Conservation (phyloP, 2,329 filamentous ascomycete species). For the Alternaria viburni region DNA sequence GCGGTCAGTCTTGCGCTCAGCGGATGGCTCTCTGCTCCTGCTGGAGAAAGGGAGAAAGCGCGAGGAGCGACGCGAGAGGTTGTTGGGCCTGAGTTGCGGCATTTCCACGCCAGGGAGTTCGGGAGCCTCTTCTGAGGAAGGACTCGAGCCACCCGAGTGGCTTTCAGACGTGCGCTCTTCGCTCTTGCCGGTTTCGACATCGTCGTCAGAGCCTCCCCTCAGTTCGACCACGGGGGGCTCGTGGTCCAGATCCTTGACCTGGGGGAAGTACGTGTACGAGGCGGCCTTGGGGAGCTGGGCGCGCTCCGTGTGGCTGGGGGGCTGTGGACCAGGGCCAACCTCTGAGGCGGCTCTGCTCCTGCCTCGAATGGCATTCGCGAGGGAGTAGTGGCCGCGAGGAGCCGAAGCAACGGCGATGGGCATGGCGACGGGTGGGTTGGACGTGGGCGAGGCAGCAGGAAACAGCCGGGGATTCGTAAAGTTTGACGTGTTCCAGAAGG, state of each 20-base stretch:
- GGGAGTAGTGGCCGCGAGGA: conserved; percentile 37
- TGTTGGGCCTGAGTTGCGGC: conserved; percentile 41
- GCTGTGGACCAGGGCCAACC: conserved; percentile 29
- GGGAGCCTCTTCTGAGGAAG: conserved; percentile 48
- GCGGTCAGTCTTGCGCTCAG: conserved; percentile 36
- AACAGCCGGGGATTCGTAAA: neutral
- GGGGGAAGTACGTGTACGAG: conserved; percentile 51
- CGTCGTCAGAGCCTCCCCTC: conserved; percentile 42
- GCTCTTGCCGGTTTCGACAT: conserved; percentile 32
- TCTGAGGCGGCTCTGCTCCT: conserved; percentile 44
- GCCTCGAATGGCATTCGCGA: conserved; percentile 38
- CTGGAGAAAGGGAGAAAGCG: conserved; percentile 44
- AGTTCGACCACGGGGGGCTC: conserved; percentile 36
- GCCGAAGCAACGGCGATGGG: conserved; percentile 40
- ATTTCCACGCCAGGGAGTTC: conserved; percentile 36
- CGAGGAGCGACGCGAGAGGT: conserved; percentile 43
- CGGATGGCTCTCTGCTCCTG: conserved; percentile 42
- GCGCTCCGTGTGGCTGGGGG: conserved; percentile 30
- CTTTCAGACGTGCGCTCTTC: conserved; percentile 46
- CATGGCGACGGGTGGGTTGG: conserved; percentile 31
- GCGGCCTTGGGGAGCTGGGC: conserved; percentile 47
- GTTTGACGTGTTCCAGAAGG: conserved; percentile 2
- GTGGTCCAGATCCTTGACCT: conserved; percentile 45
- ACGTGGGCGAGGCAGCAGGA: neutral
- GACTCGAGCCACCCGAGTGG: conserved; percentile 54